Base-by-base conservation (phyloP, 192 early-diverging fungal genomes). In the Jimgerdemannia lactiflua region DNA sequence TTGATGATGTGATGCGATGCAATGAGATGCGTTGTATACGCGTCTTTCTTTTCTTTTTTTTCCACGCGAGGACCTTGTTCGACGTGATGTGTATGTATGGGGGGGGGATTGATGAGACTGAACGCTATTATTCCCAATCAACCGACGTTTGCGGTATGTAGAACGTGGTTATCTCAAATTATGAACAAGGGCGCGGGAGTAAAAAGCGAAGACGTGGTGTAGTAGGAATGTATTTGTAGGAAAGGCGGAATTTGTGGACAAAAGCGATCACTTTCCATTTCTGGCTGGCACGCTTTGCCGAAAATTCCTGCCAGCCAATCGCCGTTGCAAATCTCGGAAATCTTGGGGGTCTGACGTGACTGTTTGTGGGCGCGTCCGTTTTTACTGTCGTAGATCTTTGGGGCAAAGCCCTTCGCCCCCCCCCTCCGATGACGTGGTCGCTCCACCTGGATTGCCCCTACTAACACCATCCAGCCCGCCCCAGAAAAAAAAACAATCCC, bases 1-100 rank as follows among this genome's bases (percentile, higher is more conserved):
- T 72, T 77, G 66, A 74, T 75, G 49, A 71, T 83, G 9, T 65
- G 74, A 64, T 73, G 77, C 66, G 69, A 49, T 78, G 70, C 0
- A 4, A 39, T 3, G n/a, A 14, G 11, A 20, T 3, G 43, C 20
- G 63, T 64, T 43, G 29, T 18, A 63, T 70, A 29, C n/a, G 69
- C 29, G 49, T 59, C 49, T 6, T 59, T 59, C 49, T 54, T 54
- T 54, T 54, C 11, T 11, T 54, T 54, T 54, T 11, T 54, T 11
- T 11, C 4, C 49, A 11, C 49, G 11, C 4, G 11, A 54, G 11
- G 49, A 54, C 49, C 49, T 54, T 54, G 49, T 54, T 54, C 49
- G 49, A 7, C 11, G 49, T 7, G 49, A 54, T 54, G n/a, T n/a
- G n/a, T n/a, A n/a, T n/a, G n/a, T n/a, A n/a, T n/a, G n/a, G n/a